A percentile compares a stretch with the other conserved stretches of the same genome.
Evolutionary conservation across 805 yeast species (phyloP).

Genomic region (Zygoascus biomembranicola): DNA sequence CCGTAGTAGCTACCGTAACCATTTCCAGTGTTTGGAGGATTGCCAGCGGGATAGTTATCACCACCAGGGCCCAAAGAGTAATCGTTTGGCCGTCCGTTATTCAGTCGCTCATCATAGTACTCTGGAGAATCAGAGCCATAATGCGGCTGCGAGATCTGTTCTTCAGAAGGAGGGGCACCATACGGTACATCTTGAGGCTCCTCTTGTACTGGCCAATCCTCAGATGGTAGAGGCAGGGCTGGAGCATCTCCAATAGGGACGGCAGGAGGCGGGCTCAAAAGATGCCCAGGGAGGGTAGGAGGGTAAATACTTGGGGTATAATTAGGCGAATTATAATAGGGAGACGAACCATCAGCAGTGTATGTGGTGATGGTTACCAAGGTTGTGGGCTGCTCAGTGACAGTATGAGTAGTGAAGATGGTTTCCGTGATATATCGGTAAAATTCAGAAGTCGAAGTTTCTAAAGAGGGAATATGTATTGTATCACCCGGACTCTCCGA

Average conservation of each 20-base stretch:
- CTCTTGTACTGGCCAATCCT: too few relatives aligned
- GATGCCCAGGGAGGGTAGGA: not conserved
- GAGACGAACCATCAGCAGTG: not conserved
- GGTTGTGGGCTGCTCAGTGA: not conserved
- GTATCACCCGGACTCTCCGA: too few relatives aligned
- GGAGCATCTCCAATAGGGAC: not conserved
- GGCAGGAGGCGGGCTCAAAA: not conserved
- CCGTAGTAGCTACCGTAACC: not conserved
- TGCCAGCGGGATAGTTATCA: not conserved
- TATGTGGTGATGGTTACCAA: not conserved
- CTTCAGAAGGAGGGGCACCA: not conserved
- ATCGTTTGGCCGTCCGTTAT: not conserved
- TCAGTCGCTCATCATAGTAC: not conserved
- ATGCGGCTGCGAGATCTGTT: not conserved
- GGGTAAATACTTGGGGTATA: not conserved
- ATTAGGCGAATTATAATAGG: not conserved
- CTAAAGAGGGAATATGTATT: too few relatives aligned
- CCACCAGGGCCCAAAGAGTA: not conserved
- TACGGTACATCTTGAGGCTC: too few relatives aligned
- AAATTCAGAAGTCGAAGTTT: not conserved
- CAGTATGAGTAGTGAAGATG: not conserved
- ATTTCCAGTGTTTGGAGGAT: not conserved
- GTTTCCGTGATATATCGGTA: not conserved
- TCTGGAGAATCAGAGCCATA: not conserved
- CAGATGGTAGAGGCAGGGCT: too few relatives aligned